phyloP scores from a whole-genome alignment of 1,139 yeast genomes.

The Citeromyces hawaiiensis region DNA sequence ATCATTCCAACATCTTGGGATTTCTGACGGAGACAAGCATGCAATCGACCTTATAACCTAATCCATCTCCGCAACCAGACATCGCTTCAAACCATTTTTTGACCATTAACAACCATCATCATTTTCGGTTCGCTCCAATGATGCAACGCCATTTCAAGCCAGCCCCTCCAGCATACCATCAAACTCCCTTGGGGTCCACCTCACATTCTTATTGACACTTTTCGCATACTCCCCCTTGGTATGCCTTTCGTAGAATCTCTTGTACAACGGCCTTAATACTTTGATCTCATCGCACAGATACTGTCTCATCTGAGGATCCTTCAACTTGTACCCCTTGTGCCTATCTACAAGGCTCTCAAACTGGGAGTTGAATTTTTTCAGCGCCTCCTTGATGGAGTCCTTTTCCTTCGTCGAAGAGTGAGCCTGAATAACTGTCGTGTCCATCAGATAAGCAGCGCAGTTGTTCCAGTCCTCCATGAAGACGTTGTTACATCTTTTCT shows the following conservation, averaged over 20 bases:
- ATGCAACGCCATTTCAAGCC: slow-evolving; percentile 2
- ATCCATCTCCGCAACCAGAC: too few relatives aligned
- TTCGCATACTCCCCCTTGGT: slow-evolving; percentile 61
- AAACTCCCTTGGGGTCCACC: slow-evolving; percentile 51
- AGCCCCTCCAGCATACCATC: slow-evolving; percentile 26
- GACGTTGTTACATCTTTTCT: slow-evolving; percentile 62
- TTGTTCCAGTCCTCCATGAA: slow-evolving; percentile 79
- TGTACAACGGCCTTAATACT: slow-evolving; percentile 70
- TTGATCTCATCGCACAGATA: slow-evolving; percentile 55
- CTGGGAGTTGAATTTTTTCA: slow-evolving; percentile 67
- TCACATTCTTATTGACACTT: slow-evolving; percentile 59
- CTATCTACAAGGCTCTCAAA: slow-evolving; percentile 61
- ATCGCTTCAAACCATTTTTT: too few relatives aligned
- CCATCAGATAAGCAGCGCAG: slow-evolving; percentile 65
- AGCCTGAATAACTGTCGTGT: slow-evolving; percentile 39
- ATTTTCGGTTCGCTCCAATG: too few relatives aligned
- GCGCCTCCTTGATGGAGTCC: slow-evolving; percentile 78
- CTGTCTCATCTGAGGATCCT: slow-evolving; percentile 52
- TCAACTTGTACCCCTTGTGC: slow-evolving; percentile 50
- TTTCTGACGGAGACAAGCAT: too few relatives aligned
- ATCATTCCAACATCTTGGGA: too few relatives aligned
- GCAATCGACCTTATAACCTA: too few relatives aligned
- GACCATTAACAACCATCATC: too few relatives aligned
- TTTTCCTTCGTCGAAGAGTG: slow-evolving; percentile 48
- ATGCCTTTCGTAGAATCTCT: slow-evolving; percentile 70